Evolutionary conservation across 306 rosid species (phyloP).

Genomic region (Rubus parviflorus): DNA sequence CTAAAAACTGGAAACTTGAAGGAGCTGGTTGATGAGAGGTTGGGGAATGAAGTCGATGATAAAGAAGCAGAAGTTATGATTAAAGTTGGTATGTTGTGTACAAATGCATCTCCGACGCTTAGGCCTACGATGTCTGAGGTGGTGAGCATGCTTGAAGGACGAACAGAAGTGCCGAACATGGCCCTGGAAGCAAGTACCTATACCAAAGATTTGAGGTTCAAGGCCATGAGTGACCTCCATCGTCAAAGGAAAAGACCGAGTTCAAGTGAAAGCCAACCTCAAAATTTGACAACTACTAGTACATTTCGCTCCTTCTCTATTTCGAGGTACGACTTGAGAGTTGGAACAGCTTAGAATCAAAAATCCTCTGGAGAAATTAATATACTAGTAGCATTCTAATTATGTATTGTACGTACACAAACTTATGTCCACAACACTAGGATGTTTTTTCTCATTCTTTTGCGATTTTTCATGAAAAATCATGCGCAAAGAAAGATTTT

Average conservation of each 20-base stretch:
- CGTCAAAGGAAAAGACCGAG: constrained; percentile 27
- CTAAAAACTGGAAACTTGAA: constrained; percentile 42
- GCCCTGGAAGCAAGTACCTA: constrained; percentile 38
- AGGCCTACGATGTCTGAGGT: constrained; percentile 67
- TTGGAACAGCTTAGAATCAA: constrained; percentile 23
- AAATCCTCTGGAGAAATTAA: neutral
- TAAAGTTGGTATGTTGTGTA: constrained; percentile 53
- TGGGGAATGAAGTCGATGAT: constrained; percentile 32
- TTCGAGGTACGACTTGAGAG: constrained; percentile 26
- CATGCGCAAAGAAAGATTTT: neutral
- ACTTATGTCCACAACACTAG: neutral
- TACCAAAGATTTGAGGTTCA: constrained; percentile 56
- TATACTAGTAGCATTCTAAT: neutral
- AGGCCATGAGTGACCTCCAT: constrained; percentile 64
- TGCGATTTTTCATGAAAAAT: neutral
- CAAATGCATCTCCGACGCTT: constrained; percentile 48
- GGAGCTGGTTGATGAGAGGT: constrained; percentile 53
- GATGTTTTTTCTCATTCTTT: too few relatives aligned
- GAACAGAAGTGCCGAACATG: constrained; percentile 38
- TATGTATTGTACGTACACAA: neutral
- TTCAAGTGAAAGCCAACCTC: constrained; percentile 38
- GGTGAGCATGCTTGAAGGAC: constrained; percentile 64
- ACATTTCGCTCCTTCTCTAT: constrained; percentile 38
- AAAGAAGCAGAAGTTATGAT: constrained; percentile 46
- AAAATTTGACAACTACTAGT: constrained; percentile 27